Evolutionary conservation across 805 yeast species (phyloP), one percentile per base, ranked within the genome.

Genomic region (Yamadazyma ubonensis): DNA sequence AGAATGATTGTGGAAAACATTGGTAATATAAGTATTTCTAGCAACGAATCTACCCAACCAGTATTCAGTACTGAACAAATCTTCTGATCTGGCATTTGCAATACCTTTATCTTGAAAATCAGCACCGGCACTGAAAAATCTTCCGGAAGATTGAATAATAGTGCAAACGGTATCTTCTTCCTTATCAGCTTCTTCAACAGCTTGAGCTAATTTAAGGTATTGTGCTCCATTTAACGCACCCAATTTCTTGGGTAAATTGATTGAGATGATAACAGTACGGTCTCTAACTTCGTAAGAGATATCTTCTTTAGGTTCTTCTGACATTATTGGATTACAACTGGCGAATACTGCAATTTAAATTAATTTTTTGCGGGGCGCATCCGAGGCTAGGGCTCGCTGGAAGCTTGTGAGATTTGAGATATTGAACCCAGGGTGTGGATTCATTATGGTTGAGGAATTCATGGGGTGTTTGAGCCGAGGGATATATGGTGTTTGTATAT

Each of bases 41-140:
- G 88, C 75, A n/a, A 78, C 77, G 52, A 84, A 83, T 45, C 67
- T 65, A 38, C 71, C 63, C 34, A 78, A 59, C 83, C 85, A 80
- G 47, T 60, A 63, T 31, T 61, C 63, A 38, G 59, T 53, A 54
- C 67, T 46, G 57, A 70, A 57, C 45, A 63, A 43, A 41, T 63
- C 54, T 25, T 58, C 55, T 12, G 54, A 45, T 11, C 65, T 59
- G 26, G 53, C 60, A 5, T 64, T 50, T 12, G 53, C 36, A 39
- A 65, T 42, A 0, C 68, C 61, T 38, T 46, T 54, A 30, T 63
- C 70, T 35, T 65, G 70, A 37, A 85, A 76, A 55, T 87, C 81
- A 15, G 96, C 96, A 18, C 96, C 96, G 5, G 95, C 84, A 18
- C 88, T 79, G 59, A 87, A 88, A 57, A 75, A 84, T 42, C 82